Base-by-base conservation (phyloP, 805 yeast species). In the Wickerhamiella kurtzmanii region DNA sequence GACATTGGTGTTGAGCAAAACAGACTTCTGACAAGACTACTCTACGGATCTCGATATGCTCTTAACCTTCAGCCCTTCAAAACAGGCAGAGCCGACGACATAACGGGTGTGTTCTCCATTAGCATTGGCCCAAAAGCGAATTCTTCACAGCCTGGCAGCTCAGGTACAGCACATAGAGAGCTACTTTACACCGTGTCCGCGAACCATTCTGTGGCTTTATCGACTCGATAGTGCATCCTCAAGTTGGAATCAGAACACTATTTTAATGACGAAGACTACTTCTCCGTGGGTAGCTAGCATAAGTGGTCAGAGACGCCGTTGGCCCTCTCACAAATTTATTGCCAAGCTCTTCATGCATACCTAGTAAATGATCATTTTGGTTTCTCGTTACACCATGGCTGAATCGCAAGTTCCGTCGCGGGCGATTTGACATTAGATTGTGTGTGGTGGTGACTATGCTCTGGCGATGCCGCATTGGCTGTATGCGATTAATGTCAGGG, bases 41-140 rank as follows among this genome's bases (percentile, higher is more conserved):
- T 73, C 18, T 77, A 77, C 54, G 69, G 73, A 47, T 67, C 83
- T 0, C 67, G 69, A 28, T 50, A 77, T 38, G 67, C 76, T 37
- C 53, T 85, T n/a, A 67, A 72, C 18, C 58, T 85, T 35, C 73
- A 75, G 55, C 87, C 94, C 1, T 64, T 86, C 49, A 69, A 74
- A 2, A 84, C 95, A 0, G 95, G 95, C 0, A 70, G 85, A 54
- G 94, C 95, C 0, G 75, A 74, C 41, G 95, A 86, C 59, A 74
- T 83, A 2, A 80, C 94, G 0, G 95, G 95, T 1, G 69, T 79
- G 3, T 58, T 86, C 37, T 68, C 74, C 0, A 69, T 86, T 0
- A 63, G 79, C 0, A 66, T 64, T 44, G 95, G 95, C 0, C 67
- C 77, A 5, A 41, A 35, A 11, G 18, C 22, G 2, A 19, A 22